Evolutionary conservation across 1,139 yeast genomes (phyloP), one percentile per base, ranked within the genome.

Genomic region (Sugiyamaella castrensis): DNA sequence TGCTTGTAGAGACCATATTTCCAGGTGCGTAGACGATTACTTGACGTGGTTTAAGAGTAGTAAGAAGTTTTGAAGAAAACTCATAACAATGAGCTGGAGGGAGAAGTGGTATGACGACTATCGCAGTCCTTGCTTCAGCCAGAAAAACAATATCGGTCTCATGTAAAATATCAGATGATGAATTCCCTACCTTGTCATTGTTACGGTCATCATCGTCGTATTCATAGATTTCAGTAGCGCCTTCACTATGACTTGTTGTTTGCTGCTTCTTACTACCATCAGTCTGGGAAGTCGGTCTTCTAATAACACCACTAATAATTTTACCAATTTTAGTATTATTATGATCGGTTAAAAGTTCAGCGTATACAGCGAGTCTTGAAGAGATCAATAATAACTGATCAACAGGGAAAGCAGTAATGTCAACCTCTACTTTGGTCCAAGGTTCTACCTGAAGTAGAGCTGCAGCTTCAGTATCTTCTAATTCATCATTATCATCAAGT

Each of bases 401-500:
- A 43, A 33, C 43, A 2, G 16, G 15, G 15, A 28, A 30, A 8
- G 29, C 13, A 24, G 28, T 31, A 19, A 26, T 33, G n/a, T 11
- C 45, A 26, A 45, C 19, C 11, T 43, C 34, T 4, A 58, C 43
- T 10, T 49, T 52, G 8, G 60, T 50, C 59, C 57, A 58, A n/a
- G 58, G 49, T 24, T 50, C 42, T 36, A 46, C 51, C 30, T 46
- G 46, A 24, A 50, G 47, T n/a, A 55, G 37, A 48, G 47, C 49
- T 12, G 43, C 44, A 11, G 53, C 56, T 19, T 52, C 65, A 31
- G 57, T 57, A 29, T 62, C 70, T 24, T 66, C 71, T 35, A 75
- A 76, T 37, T 75, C 79, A 31, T 68, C 71, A 36, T 64, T 59
- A 40, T 77, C 81, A 53, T 67, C 68, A 35, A 80, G 65, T 15